Percentiles rank a stretch among this genome's conserved stretches.
phyloP scores from a whole-genome alignment of 139 green algal genomes.

The Chlorella vulgaris region DNA sequence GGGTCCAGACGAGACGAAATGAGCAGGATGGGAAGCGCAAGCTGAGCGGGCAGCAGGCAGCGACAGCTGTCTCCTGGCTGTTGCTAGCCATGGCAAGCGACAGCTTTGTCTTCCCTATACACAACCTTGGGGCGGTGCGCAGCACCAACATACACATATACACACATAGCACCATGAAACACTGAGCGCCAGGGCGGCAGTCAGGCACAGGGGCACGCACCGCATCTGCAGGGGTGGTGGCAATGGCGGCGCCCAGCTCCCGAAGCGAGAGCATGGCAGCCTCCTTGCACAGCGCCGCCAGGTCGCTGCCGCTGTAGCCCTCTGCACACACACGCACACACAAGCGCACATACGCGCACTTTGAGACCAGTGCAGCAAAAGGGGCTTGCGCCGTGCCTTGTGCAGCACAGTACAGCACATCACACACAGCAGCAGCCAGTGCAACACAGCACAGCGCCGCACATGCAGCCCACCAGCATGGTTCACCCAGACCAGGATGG shows the following conservation, averaged over 20 bases:
- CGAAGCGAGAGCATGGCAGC: conserved; percentile 79
- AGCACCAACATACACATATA: too few relatives aligned
- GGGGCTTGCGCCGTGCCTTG: too few relatives aligned
- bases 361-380: too few relatives aligned
- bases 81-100: too few relatives aligned
- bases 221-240: conserved; percentile 25
- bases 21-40: background rate
- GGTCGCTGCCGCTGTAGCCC: conserved; percentile 77
- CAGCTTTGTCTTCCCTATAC: background rate
- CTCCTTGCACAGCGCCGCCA: conserved; percentile 82
- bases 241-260: conserved; percentile 56
- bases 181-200: background rate
- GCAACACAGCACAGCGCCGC: too few relatives aligned
- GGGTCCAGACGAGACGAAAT: background rate
- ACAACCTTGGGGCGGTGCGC: too few relatives aligned
- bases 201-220: background rate
- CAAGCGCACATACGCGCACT: background rate
- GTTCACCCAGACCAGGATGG: too few relatives aligned
- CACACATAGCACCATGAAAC: too few relatives aligned
- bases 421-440: background rate
- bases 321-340: background rate
- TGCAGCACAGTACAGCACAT: too few relatives aligned
- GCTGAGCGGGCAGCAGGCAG: background rate
- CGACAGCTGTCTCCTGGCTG: too few relatives aligned
- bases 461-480: too few relatives aligned